Evolutionary conservation across 257 asterid species (phyloP).

Genomic region (Ehretia macrophylla): DNA sequence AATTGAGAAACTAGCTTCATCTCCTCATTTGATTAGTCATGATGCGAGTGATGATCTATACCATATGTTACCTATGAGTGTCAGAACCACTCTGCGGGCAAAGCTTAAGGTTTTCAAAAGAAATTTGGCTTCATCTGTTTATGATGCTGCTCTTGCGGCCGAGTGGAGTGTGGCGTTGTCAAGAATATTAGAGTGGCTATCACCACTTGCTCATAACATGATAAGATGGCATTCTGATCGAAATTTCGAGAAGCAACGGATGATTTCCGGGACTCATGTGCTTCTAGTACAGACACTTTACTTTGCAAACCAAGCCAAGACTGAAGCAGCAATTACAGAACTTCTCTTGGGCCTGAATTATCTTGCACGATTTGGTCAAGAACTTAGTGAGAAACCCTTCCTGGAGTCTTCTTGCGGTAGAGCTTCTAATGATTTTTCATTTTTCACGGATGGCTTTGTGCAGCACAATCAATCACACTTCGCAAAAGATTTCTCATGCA

Average conservation of each 20-base stretch:
- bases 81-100: constrained; percentile 49
- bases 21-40: constrained; percentile 54
- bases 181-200: constrained; percentile 64
- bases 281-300: constrained; percentile 80
- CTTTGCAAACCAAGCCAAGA: constrained; percentile 55
- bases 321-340: constrained; percentile 59
- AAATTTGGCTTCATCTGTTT: constrained; percentile 31
- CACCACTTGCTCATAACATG: constrained; percentile 75
- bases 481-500: constrained; percentile 17
- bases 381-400: constrained; percentile 34
- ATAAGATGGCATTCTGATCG: constrained; percentile 74
- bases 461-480: constrained; percentile 27
- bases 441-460: constrained; percentile 22
- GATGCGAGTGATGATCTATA: constrained; percentile 83
- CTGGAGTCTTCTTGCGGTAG: constrained; percentile 38
- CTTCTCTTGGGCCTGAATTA: constrained; percentile 67
- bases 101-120: constrained; percentile 34
- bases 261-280: constrained; percentile 51
- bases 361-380: constrained; percentile 47
- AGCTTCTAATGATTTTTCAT: constrained; percentile 30
- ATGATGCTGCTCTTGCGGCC: constrained; percentile 49
- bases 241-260: constrained; percentile 56
- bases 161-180: constrained; percentile 51
- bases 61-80: constrained; percentile 58
- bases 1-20: constrained; percentile 59